Evolutionary conservation across 495 filamentous ascomycete species (phyloP), one percentile per base, ranked within the genome.

Genomic region (Apodospora peruviana): DNA sequence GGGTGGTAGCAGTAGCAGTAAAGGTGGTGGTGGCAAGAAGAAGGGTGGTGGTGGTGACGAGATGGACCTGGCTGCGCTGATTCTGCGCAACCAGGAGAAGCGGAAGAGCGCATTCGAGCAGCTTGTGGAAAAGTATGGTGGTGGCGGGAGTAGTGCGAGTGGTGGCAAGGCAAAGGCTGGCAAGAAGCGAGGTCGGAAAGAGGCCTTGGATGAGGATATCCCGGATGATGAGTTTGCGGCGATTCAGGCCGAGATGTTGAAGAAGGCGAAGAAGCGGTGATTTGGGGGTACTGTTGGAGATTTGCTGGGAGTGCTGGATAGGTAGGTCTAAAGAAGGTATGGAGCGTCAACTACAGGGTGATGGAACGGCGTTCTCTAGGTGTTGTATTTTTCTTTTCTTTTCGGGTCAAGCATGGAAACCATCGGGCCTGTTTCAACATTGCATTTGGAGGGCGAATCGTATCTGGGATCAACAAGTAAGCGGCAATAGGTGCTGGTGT

Each of bases 111-210:
- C 71, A 38, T 84, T 95, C 60, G 84, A 85, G 38, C 60, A 73
- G 40, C 54, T 95, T 24, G 87, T 84, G 51, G 87, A 80, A 21
- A 91, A 88, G 69, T 94, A 93, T 14, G 27, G 27, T 7, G 27
- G 7, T 7, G 14, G 14, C 7, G 7, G 7, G 7, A 32, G 14
- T 7, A 32, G 14, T 7, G 27, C 27, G 27, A 7, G 7, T 32
- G 7, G 7, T 14, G 14, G 27, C 27, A 32, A 32, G 27, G 7
- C 27, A 14, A 32, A 32, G 14, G 27, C 27, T 32, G 27, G 7
- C 14, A 32, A 32, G 27, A 32, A 32, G 27, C 7, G 27, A 14
- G 27, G 7, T 7, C 7, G 7, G 27, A 14, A 7, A 7, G 14
- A 7, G 7, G 27, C 27, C 7, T 32, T 32, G 27, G 27, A 32